Evolutionary conservation across 371 early-diverging fungal genomes (phyloP).

Genomic region (Apophysomyces ossiformis): DNA sequence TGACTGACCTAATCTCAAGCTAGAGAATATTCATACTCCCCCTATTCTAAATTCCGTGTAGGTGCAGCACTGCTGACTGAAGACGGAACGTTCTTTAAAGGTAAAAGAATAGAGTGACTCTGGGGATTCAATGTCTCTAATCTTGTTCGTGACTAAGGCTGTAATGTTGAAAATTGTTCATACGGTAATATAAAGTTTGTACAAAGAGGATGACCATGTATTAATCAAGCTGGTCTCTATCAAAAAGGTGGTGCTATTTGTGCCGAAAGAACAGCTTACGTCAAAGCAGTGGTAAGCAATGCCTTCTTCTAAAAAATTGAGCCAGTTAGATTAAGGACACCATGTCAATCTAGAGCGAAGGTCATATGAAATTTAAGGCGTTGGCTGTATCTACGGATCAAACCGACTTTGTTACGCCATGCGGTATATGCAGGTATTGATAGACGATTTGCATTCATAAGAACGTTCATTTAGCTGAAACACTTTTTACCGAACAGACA

Average conservation of each 20-base stretch:
- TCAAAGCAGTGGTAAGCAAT: constrained; percentile 75
- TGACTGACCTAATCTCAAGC: constrained; percentile 33
- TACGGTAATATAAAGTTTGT: constrained; percentile 54
- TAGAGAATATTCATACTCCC: constrained; percentile 66
- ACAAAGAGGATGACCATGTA: neutral
- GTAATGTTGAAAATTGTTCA: constrained; percentile 85
- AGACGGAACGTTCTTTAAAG: constrained; percentile 66
- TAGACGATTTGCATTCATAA: neutral
- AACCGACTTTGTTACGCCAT: constrained; percentile 68
- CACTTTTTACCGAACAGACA: constrained; percentile 47
- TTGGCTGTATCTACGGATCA: constrained; percentile 67
- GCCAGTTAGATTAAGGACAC: neutral
- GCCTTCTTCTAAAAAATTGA: neutral
- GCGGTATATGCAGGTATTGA: constrained; percentile 77
- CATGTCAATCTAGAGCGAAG: constrained; percentile 60
- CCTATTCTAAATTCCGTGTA: constrained; percentile 86
- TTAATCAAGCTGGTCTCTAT: constrained; percentile 20
- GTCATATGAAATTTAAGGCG: constrained; percentile 66
- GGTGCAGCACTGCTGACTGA: constrained; percentile 76
- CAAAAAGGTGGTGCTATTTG: constrained; percentile 70
- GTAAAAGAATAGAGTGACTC: constrained; percentile 29
- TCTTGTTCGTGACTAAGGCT: constrained; percentile 48
- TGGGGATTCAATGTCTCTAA: neutral
- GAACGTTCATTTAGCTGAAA: neutral
- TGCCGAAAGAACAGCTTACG: constrained; percentile 85